Evolutionary conservation across 2,329 filamentous ascomycete species (phyloP).

Genomic region (Hypoxylon sp.): DNA sequence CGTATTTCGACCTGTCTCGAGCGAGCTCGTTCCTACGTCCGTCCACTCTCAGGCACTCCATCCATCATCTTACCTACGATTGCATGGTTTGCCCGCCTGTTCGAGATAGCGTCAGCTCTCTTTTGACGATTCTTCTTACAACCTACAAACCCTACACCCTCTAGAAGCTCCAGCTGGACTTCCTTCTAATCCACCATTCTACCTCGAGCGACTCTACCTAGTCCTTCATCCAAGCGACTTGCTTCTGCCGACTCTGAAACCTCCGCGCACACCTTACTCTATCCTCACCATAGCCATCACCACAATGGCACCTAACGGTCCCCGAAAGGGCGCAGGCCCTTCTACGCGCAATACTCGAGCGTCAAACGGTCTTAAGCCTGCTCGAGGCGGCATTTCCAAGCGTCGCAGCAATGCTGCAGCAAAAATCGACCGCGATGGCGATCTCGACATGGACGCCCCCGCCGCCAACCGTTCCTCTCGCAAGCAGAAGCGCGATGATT

Average conservation of each 20-base stretch:
- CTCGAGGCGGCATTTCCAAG: constrained; percentile 61
- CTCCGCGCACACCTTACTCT: not conserved
- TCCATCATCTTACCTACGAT: constrained; percentile 1
- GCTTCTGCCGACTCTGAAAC: constrained; percentile 1
- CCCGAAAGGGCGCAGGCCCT: constrained; percentile 32
- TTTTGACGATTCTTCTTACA: constrained; percentile 17
- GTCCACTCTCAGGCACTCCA: constrained; percentile 14
- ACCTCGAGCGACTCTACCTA: not conserved
- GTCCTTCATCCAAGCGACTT: not conserved
- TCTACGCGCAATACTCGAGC: constrained; percentile 33
- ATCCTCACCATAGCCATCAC: not conserved
- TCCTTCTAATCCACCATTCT: not conserved
- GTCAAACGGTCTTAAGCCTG: constrained; percentile 31
- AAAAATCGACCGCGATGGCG: constrained; percentile 63
- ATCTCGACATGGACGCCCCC: constrained; percentile 64
- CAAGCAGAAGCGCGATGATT: constrained; percentile 34
- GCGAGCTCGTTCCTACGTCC: constrained; percentile 1
- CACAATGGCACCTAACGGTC: constrained; percentile 40
- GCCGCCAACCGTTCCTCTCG: constrained; percentile 46
- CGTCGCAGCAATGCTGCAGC: constrained; percentile 49
- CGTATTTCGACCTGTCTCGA: constrained; percentile 7
- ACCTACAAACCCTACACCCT: not conserved
- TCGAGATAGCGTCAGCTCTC: constrained; percentile 12
- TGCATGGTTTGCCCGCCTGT: constrained; percentile 20
- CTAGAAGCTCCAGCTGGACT: not conserved